Evolutionary conservation across 345 rosid species (phyloP).

Genomic region (Camelina neglecta): DNA sequence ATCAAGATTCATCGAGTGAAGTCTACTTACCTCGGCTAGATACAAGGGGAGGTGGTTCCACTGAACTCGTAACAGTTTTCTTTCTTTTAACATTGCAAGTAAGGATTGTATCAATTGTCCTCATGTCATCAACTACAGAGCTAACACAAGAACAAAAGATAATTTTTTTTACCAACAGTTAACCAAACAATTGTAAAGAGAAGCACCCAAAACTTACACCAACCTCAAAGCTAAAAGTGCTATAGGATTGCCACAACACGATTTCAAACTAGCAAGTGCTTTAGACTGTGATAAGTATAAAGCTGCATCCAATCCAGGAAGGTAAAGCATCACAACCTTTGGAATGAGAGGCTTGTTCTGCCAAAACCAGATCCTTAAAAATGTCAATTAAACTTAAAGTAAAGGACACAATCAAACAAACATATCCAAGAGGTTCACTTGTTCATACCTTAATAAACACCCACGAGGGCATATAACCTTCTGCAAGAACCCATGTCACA

Average conservation of each 20-base stretch:
- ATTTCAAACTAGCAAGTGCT: constrained; percentile 66
- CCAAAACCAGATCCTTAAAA: constrained; percentile 42
- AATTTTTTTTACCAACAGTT: background rate
- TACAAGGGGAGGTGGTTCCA: constrained; percentile 41
- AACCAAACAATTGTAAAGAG: background rate
- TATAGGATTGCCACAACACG: constrained; percentile 73
- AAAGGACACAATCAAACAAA: background rate
- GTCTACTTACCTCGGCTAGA: constrained; percentile 56
- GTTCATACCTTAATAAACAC: constrained; percentile 73
- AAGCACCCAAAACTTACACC: constrained; percentile 41
- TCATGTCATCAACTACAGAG: constrained; percentile 82
- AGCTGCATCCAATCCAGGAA: constrained; percentile 94
- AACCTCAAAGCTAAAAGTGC: constrained; percentile 87
- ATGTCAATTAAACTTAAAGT: background rate
- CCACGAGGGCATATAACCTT: constrained; percentile 95
- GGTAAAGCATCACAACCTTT: constrained; percentile 86
- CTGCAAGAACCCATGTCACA: constrained; percentile 96
- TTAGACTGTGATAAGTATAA: constrained; percentile 77
- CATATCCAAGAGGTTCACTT: background rate
- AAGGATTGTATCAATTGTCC: constrained; percentile 78
- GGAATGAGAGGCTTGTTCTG: constrained; percentile 95
- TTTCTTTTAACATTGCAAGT: constrained; percentile 80
- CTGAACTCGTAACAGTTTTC: constrained; percentile 52
- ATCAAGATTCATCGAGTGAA: background rate
- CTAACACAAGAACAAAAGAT: constrained; percentile 54